A percentile compares a stretch with the other conserved stretches of the same genome.
phyloP scores from a whole-genome alignment of 768 basidiomycete species.

The Naganishia friedmannii region DNA sequence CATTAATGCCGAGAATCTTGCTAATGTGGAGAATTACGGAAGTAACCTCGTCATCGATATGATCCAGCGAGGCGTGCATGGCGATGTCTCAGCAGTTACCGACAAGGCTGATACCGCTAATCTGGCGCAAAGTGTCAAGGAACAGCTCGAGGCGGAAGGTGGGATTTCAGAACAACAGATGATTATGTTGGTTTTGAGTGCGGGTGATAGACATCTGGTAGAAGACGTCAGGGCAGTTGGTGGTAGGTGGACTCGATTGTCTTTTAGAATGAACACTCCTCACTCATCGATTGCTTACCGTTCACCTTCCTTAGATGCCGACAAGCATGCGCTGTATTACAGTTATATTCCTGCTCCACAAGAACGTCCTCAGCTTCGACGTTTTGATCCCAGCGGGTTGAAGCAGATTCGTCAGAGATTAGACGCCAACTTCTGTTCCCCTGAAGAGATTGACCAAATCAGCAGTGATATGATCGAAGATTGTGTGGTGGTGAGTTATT shows the following conservation, averaged over 20 bases:
- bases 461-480: conserved; percentile 90
- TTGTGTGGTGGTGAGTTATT: conserved; percentile 65
- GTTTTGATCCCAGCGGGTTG: conserved; percentile 89
- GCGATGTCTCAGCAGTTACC: conserved; percentile 51
- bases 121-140: conserved; percentile 41
- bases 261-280: not conserved
- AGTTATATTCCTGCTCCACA: conserved; percentile 87
- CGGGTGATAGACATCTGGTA: conserved; percentile 61
- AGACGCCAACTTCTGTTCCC: conserved; percentile 79
- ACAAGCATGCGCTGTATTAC: conserved; percentile 92
- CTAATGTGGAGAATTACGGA: conserved; percentile 86
- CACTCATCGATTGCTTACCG: not conserved
- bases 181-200: conserved; percentile 89
- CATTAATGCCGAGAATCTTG: conserved; percentile 68
- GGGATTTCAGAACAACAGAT: conserved; percentile 88
- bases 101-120: conserved; percentile 60
- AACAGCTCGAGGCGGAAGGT: conserved; percentile 58
- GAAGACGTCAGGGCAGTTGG: conserved; percentile 78
- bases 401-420: conserved; percentile 91
- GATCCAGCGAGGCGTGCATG: conserved; percentile 49
- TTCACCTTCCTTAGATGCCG: conserved; percentile 58
- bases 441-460: conserved; percentile 85
- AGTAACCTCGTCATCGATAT: conserved; percentile 64
- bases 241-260: conserved; percentile 59
- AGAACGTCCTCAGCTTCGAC: conserved; percentile 76